Conservation (phyloP, 805 yeast genomes). For the Maudiozyma bulderi region DNA sequence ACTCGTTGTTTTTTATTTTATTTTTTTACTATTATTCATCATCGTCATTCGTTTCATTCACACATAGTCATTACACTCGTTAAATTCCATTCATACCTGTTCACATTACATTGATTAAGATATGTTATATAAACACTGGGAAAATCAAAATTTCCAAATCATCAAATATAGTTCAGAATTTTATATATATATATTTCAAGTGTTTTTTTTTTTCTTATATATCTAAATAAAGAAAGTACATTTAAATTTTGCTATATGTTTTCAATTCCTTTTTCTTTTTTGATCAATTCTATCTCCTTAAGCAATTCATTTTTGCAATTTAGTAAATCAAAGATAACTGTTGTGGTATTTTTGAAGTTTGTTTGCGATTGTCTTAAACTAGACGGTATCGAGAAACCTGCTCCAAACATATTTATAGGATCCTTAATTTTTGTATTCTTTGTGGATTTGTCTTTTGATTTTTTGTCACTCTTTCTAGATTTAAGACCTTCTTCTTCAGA, state of each 20-base stretch:
- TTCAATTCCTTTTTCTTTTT: background rate
- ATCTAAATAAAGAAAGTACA: background rate
- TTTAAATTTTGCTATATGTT: background rate
- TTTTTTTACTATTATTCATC: background rate
- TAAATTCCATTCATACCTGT: background rate
- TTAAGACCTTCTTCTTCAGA: conserved; percentile 2
- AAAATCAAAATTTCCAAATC: no score
- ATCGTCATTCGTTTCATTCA: background rate
- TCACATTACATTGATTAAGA: no score
- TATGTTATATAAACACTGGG: no score
- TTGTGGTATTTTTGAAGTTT: conserved; percentile 18
- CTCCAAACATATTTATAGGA: conserved; percentile 28
- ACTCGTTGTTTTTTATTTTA: background rate
- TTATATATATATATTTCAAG: no score
- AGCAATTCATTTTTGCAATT: conserved; percentile 14
- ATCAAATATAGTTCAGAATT: no score
- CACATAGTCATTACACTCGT: background rate
- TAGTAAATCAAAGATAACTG: conserved; percentile 14
- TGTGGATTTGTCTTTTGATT: background rate
- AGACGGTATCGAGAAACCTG: conserved; percentile 19
- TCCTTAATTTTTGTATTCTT: conserved; percentile 5
- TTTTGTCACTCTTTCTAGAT: conserved; percentile 2
- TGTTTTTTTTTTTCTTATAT: no score
- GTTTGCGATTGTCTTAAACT: conserved; percentile 21
- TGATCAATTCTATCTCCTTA: background rate